Base-by-base conservation (phyloP, 1,284 basidiomycete species). In the Ceratorhiza oryzae-sativae region DNA sequence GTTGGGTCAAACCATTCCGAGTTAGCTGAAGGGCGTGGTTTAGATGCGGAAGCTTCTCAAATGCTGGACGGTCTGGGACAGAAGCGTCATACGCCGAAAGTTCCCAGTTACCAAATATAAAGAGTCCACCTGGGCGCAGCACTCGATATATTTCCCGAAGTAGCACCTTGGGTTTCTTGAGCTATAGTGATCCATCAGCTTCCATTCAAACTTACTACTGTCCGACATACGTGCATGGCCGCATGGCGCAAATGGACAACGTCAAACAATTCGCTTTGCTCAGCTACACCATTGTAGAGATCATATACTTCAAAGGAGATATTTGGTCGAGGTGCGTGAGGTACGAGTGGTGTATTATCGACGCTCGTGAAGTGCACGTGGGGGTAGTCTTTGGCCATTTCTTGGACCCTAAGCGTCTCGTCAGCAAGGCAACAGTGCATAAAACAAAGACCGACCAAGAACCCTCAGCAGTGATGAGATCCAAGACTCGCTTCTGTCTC, bases 31-130 rank as follows among this genome's bases (percentile, higher is more conserved):
- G 65, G 6, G 65, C 65, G 23, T 20, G 25, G 23, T 51, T 56
- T 23, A 68, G 53, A 20, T 56, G 39, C 6, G 65, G 65, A 32
- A 68, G 65, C 18, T 55, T 55, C 32, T 68, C 51, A n/a, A 68
- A 32, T 10, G 63, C 63, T n/a, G 63, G 63, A 23, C 15, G 39
- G 13, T 56, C 39, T 2, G 63, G 39, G n/a, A 30, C 63, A 3
- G 48, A 45, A 9, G 63, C 63, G 15, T 68, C 63, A 39, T 68
- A 68, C n/a, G 63, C 63, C 12, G 63, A 68, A 27, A 68, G 63
- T 41, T 68, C 63, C 63, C 63, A 56, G 30, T 68, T 68, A 15
- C 63, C 63, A 36, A 68, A 68, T 25, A 68, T n/a, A 27, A 68
- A 68, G 12, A 68, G 46, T 5, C 63, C 63, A 3, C 63, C 63